Base-by-base conservation (phyloP, 495 filamentous ascomycete genomes). In the Trichocladium uniseriatum region DNA sequence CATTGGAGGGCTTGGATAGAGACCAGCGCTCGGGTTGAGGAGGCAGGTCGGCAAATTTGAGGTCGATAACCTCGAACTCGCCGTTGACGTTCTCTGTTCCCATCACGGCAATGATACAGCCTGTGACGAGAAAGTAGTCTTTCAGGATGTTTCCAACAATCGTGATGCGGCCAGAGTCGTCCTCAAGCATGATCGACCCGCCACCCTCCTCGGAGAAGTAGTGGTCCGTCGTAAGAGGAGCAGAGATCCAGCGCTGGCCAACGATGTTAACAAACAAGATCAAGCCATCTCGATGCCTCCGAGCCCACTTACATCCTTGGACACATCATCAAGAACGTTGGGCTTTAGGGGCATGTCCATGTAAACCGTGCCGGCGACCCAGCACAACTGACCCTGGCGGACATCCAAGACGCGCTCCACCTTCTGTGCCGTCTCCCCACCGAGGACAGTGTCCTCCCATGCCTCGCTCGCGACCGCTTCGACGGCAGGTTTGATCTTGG, bases 261-360 rank as follows among this genome's bases (percentile, higher is more conserved):
- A 41, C 19, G 37, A 38, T 31, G 38, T 56, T n/a, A 53, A 38
- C n/a, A 14, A 2, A 28, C 19, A n/a, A 16, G 7, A 11, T 13
- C 21, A 27, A 9, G 6, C 15, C 16, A 19, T 8, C 22, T 20
- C 14, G 1, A n/a, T 9, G 34, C 11, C 8, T 8, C 7, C 31
- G 10, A 13, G 18, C 15, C 3, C 14, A 73, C 81, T 51, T 65
- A 89, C 87, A 64, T 97, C 89, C 67, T 94, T 94, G 5, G 84
- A 82, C 27, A 99, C 80, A 56, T 99, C 94, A 20, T 95, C 91
- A 28, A 99, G 71, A 69, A 99, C 89, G 59, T 95, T 96, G 0
- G 94, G 94, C 65, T 99, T 99, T 57, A 96, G 63, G 14, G 86
- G 82, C 88, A 97, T 87, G 51, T 96, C 90, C 83, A 96, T 94